A percentile compares a stretch with the other conserved stretches of the same genome.
phyloP scores from a whole-genome alignment of 768 basidiomycete species.

The Russula olivacea region DNA sequence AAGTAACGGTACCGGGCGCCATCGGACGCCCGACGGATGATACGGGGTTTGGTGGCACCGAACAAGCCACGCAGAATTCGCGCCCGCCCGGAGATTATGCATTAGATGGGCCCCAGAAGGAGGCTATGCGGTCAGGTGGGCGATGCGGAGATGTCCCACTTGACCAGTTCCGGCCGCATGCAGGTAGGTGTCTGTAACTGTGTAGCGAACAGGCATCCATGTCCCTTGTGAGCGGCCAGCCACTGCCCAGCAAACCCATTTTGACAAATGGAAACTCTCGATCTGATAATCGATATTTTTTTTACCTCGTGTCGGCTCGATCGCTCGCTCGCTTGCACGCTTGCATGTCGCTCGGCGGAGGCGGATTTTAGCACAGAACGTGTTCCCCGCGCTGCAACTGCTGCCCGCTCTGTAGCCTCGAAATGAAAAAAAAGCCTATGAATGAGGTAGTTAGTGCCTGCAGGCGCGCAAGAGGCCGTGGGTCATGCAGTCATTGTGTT shows the following conservation, averaged over 20 bases:
- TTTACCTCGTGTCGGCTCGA: constrained; percentile 15
- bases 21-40: constrained; percentile 21
- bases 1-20: constrained; percentile 9
- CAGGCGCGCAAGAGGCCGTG: constrained; percentile 24
- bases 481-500: constrained; percentile 20
- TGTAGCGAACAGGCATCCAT: constrained; percentile 6
- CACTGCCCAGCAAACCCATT: constrained; percentile 1
- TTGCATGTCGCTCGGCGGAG: constrained; percentile 17
- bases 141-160: constrained; percentile 21
- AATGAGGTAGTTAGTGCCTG: constrained; percentile 19
- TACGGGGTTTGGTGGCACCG: constrained; percentile 20
- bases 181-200: background rate
- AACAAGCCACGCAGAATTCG: constrained; percentile 20
- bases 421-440: constrained; percentile 14
- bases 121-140: constrained; percentile 17
- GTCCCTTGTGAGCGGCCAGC: background rate
- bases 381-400: constrained; percentile 22
- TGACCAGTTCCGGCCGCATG: constrained; percentile 20
- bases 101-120: constrained; percentile 11
- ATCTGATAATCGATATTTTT: constrained; percentile 22
- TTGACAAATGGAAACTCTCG: constrained; percentile 8
- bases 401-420: constrained; percentile 20
- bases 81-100: constrained; percentile 16
- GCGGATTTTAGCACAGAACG: constrained; percentile 23
- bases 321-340: background rate